Conservation (phyloP, 495 filamentous ascomycete genomes). For the Penicillium nucicola region DNA sequence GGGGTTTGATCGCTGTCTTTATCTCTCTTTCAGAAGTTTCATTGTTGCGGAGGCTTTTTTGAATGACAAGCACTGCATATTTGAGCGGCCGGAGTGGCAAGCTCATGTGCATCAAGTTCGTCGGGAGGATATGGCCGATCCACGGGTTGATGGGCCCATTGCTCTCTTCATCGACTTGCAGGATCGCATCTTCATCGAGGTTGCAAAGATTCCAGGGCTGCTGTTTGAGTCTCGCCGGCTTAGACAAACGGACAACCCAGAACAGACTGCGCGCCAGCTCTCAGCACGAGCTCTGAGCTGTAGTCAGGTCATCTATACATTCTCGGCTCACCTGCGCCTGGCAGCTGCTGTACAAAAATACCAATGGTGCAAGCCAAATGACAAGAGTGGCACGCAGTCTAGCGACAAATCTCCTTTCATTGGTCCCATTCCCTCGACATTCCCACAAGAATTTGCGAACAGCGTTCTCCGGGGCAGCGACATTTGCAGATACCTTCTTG, state of each 20-base stretch:
- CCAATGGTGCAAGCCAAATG: not conserved
- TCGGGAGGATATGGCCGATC: conserved; percentile 18
- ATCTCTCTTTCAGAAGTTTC: conserved; percentile 29
- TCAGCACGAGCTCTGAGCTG: not conserved
- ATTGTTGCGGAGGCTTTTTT: conserved; percentile 26
- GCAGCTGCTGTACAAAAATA: conserved; percentile 12
- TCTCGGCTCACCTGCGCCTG: conserved; percentile 12
- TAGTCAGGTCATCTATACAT: conserved; percentile 2
- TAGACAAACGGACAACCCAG: not conserved
- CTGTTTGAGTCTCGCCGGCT: conserved; percentile 13
- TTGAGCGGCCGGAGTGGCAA: conserved; percentile 27
- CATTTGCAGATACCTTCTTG: conserved; percentile 14
- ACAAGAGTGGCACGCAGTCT: not conserved
- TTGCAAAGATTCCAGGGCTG: conserved; percentile 20
- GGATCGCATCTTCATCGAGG: conserved; percentile 22
- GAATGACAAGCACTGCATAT: conserved; percentile 20
- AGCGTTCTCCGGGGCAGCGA: conserved; percentile 17
- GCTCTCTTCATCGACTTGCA: conserved; percentile 20
- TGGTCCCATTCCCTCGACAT: conserved; percentile 17
- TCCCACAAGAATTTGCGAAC: conserved; percentile 20
- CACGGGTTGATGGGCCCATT: conserved; percentile 11
- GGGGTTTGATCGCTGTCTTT: conserved; percentile 26
- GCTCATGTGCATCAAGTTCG: conserved; percentile 22
- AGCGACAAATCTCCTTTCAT: conserved; percentile 8
- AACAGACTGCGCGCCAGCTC: not conserved